Percentiles rank a stretch among this genome's conserved stretches.
These are phyloP conservation scores for Pugionium cornutum DNA, from an alignment of 345 rosid species.

Conservation along the genomic window DNA sequence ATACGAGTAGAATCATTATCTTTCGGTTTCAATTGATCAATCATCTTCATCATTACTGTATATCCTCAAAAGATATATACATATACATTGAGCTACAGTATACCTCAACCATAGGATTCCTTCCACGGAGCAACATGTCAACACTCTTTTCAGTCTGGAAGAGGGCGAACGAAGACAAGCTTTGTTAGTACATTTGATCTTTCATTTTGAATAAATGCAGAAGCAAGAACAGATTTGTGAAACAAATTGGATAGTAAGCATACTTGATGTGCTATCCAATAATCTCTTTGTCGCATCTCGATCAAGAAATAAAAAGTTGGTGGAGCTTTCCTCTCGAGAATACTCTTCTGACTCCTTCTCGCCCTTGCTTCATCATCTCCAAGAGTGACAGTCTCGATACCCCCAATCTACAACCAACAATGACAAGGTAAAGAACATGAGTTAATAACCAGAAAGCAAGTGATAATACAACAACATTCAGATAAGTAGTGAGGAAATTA, in stretches of 20 bases:
- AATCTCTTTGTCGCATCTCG: constrained; percentile 65
- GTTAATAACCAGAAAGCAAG: not conserved
- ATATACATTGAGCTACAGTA: not conserved
- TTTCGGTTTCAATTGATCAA: not conserved
- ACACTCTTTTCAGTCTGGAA: constrained; percentile 70
- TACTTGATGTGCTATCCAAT: constrained; percentile 68
- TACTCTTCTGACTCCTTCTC: constrained; percentile 61
- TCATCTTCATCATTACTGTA: not conserved
- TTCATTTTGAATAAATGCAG: not conserved
- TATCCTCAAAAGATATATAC: not conserved
- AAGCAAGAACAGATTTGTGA: not conserved
- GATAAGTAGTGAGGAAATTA: not conserved
- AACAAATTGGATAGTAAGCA: not conserved
- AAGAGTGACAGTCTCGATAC: constrained; percentile 58
- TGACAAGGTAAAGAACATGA: not conserved
- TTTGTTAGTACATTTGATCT: not conserved
- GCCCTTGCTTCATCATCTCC: constrained; percentile 73
- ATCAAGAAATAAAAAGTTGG: constrained; percentile 72
- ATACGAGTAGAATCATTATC: not conserved
- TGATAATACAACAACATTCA: not conserved
- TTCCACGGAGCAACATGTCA: constrained; percentile 60
- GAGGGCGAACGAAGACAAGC: not conserved
- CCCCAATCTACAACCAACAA: constrained; percentile 56
- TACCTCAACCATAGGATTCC: constrained; percentile 70
- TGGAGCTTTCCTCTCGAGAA: constrained; percentile 68